Evolutionary conservation across 176 grass and related monocot species (phyloP).

Genomic region (Puya raimondii): DNA sequence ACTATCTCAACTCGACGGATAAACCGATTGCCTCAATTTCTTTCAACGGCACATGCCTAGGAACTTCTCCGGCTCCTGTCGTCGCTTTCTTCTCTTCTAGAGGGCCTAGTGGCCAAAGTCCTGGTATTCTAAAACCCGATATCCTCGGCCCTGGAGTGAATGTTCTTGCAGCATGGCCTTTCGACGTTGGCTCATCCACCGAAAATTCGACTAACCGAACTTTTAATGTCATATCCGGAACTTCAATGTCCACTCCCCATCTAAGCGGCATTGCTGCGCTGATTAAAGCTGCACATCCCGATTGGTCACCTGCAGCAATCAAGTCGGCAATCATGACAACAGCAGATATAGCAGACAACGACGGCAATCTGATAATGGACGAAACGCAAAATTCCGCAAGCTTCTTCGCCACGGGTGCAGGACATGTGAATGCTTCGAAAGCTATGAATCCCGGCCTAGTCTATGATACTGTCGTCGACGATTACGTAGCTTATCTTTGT

Average conservation of each 20-base stretch:
- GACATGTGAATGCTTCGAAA: conserved; percentile 3
- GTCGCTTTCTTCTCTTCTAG: conserved; percentile 12
- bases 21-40: background rate
- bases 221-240: conserved; percentile 2
- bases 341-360: background rate
- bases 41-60: background rate
- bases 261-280: background rate
- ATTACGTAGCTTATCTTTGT: conserved; percentile 7
- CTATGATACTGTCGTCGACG: background rate
- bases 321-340: conserved; percentile 20
- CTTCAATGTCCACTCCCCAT: conserved; percentile 13
- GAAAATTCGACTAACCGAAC: background rate
- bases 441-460: conserved; percentile 1
- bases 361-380: background rate
- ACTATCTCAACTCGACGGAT: background rate
- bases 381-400: background rate
- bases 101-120: background rate
- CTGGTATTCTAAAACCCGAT: conserved; percentile 13
- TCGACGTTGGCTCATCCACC: background rate
- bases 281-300: background rate
- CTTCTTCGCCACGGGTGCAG: conserved; percentile 5
- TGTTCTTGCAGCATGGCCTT: conserved; percentile 10
- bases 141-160: conserved; percentile 9
- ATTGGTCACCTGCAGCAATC: conserved; percentile 8
- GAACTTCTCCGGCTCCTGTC: background rate